A percentile compares a stretch with the other conserved stretches of the same genome.
Conservation (phyloP, 1,139 yeast species). For the Candida sanyaensis region DNA sequence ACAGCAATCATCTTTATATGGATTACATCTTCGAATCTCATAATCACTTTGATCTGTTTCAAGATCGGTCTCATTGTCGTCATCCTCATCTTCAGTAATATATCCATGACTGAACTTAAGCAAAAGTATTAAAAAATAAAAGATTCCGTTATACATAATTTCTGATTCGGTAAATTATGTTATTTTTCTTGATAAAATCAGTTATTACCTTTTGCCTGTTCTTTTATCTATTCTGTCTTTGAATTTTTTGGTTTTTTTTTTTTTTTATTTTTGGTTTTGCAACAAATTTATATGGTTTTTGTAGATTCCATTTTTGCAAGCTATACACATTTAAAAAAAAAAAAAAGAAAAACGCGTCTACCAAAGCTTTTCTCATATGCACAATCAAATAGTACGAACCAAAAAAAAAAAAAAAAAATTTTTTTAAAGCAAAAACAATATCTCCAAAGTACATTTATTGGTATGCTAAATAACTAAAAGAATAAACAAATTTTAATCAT, state of each 20-base stretch:
- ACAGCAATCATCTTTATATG: slow-evolving; percentile 22
- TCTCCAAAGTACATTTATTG: background rate
- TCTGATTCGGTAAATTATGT: too few relatives aligned
- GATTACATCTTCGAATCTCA: slow-evolving; percentile 26
- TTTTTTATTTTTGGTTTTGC: slow-evolving; percentile 2
- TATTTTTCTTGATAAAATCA: background rate
- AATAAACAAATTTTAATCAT: background rate
- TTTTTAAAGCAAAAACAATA: background rate
- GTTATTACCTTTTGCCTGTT: background rate
- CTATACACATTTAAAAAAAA: background rate
- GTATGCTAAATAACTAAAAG: background rate
- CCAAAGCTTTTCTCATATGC: background rate
- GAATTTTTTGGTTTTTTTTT: background rate
- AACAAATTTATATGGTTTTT: background rate
- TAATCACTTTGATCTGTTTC: slow-evolving; percentile 8
- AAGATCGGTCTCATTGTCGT: background rate
- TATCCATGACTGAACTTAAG: background rate
- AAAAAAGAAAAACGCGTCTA: background rate
- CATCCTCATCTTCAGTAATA: background rate
- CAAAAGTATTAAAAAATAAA: slow-evolving; percentile 1
- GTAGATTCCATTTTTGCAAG: background rate
- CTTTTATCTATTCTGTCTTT: background rate
- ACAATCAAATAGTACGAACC: background rate
- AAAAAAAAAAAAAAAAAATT: background rate
- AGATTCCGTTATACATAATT: background rate